Conservation (phyloP, 73 alveolate genomes). For the Paramecium sonneborni region DNA sequence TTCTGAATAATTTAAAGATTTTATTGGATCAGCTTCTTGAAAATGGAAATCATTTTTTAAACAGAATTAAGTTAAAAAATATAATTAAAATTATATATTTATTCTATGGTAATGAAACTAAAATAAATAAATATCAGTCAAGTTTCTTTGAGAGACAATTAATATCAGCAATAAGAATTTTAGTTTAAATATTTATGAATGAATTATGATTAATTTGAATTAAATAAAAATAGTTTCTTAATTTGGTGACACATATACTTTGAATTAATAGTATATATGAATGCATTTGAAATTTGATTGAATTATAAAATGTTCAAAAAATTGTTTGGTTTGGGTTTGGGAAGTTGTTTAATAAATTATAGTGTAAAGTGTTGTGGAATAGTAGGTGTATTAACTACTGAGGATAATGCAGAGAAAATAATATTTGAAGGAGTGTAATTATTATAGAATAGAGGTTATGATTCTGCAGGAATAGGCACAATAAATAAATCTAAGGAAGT, state of each 20-base stretch:
- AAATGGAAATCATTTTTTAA: no score
- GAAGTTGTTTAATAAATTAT: background rate
- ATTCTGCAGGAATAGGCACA: conserved; percentile 89
- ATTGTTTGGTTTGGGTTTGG: background rate
- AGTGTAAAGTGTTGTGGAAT: conserved; percentile 83
- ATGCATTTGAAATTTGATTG: background rate
- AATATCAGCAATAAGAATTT: no score
- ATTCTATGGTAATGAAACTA: no score
- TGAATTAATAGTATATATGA: background rate
- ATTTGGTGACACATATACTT: background rate
- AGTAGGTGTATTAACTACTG: conserved; percentile 82
- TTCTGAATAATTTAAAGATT: no score
- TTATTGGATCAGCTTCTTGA: no score
- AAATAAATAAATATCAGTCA: no score
- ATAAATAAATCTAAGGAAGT: conserved; percentile 70
- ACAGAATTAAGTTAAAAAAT: no score
- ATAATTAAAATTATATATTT: no score
- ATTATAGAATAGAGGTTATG: conserved; percentile 88
- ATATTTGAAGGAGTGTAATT: conserved; percentile 81
- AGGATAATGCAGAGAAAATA: conserved; percentile 78
- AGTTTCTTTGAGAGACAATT: no score
- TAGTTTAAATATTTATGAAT: no score
- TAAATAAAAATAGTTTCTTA: no score
- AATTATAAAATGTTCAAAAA: conserved; percentile 34
- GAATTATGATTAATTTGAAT: no score